A percentile compares a stretch with the other conserved stretches of the same genome.
phyloP scores from a whole-genome alignment of 495 filamentous ascomycete genomes.

The Hypoxylon fuscum region DNA sequence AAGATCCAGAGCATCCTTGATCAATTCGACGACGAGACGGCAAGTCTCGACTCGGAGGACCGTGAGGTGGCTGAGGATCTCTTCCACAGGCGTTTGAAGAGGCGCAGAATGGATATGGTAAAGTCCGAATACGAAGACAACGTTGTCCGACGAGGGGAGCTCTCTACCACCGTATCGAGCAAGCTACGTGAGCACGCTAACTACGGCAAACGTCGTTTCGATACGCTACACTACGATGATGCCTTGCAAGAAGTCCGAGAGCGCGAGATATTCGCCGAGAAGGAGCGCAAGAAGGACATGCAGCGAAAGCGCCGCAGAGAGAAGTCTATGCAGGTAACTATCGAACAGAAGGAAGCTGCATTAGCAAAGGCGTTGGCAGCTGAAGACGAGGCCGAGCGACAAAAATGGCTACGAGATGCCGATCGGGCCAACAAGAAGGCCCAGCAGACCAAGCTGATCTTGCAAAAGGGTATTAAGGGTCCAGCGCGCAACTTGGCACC shows the following conservation, averaged over 20 bases:
- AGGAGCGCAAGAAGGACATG: constrained; percentile 99
- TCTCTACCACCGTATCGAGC: constrained; percentile 41
- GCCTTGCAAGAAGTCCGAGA: constrained; percentile 87
- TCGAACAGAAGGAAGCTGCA: constrained; percentile 85
- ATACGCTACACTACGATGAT: constrained; percentile 62
- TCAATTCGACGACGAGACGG: constrained; percentile 74
- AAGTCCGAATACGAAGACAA: constrained; percentile 64
- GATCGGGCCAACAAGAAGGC: constrained; percentile 89
- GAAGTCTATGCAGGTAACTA: constrained; percentile 87
- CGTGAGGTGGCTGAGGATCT: constrained; percentile 66
- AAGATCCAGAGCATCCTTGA: constrained; percentile 69
- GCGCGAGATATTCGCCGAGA: constrained; percentile 91
- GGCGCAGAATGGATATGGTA: constrained; percentile 66
- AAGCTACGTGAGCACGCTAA: constrained; percentile 56
- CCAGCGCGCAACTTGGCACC: constrained; percentile 81
- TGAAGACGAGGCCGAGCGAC: constrained; percentile 79
- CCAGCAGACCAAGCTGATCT: constrained; percentile 78
- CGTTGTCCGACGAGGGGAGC: constrained; percentile 61
- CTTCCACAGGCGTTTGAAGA: constrained; percentile 67
- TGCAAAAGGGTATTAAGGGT: constrained; percentile 83
- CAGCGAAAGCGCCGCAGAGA: constrained; percentile 96
- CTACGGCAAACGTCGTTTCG: constrained; percentile 60
- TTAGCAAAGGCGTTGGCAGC: constrained; percentile 76
- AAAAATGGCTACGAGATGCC: constrained; percentile 79
- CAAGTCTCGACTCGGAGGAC: constrained; percentile 70